phyloP scores from a whole-genome alignment of 192 early-diverging fungal genomes.

The Funneliformis geosporum region DNA sequence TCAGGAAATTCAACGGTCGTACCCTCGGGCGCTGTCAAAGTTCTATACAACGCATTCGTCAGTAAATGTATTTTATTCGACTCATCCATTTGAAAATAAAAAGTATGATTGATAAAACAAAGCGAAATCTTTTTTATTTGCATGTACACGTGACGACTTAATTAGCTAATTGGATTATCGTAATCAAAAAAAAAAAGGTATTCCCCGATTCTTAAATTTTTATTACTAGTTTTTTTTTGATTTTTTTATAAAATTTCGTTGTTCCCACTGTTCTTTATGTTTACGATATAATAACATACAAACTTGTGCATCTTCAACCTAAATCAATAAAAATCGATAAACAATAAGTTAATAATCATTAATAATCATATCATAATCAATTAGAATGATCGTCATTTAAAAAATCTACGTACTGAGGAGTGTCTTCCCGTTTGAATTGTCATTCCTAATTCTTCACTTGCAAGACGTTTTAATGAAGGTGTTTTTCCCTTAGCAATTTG shows the following conservation, averaged over 20 bases:
- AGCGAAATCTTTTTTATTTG: too few species aligned
- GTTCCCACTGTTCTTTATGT: slow-evolving; percentile 83
- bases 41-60: too few species aligned
- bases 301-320: slow-evolving; percentile 84
- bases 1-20: too few species aligned
- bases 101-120: too few species aligned
- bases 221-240: too few species aligned
- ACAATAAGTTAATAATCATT: background rate
- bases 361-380: background rate
- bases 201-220: too few species aligned
- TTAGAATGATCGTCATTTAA: background rate
- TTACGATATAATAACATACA: slow-evolving; percentile 89
- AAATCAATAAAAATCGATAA: slow-evolving; percentile 20
- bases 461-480: slow-evolving; percentile 76
- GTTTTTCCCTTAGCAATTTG: slow-evolving; percentile 61
- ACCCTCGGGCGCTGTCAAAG: too few species aligned
- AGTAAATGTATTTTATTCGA: too few species aligned
- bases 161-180: too few species aligned
- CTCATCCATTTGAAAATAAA: too few species aligned
- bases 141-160: too few species aligned
- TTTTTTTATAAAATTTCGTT: slow-evolving; percentile 20
- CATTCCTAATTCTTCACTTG: slow-evolving; percentile 70
- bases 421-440: slow-evolving; percentile 87
- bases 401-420: slow-evolving; percentile 64
- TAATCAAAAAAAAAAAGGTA: too few species aligned